Evolutionary conservation across 2,329 filamentous ascomycete genomes (phyloP).

Genomic region (Dactylellina drechsleri): DNA sequence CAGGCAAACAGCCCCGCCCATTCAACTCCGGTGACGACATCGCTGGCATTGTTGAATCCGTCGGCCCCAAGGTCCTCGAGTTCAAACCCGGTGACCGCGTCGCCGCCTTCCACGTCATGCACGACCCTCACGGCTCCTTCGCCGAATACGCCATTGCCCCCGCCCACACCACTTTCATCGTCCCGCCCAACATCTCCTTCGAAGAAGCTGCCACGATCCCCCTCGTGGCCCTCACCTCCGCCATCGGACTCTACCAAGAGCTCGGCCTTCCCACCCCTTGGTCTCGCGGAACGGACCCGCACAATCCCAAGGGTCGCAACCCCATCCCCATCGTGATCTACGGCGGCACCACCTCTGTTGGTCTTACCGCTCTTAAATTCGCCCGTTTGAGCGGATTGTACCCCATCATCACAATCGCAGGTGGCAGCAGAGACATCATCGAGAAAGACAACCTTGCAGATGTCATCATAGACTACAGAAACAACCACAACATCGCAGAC

Average conservation of each 20-base stretch:
- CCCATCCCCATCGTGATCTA: constrained; percentile 64
- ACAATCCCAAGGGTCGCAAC: constrained; percentile 56
- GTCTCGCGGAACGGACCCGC: constrained; percentile 59
- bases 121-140: constrained; percentile 53
- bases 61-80: constrained; percentile 68
- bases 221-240: constrained; percentile 68
- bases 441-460: constrained; percentile 58
- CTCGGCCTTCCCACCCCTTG: constrained; percentile 67
- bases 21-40: constrained; percentile 68
- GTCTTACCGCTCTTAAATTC: constrained; percentile 45
- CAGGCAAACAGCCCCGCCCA: not conserved
- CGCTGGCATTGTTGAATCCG: constrained; percentile 67
- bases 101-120: constrained; percentile 66
- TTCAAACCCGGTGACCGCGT: constrained; percentile 70
- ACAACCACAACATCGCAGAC: constrained; percentile 66
- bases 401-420: constrained; percentile 49
- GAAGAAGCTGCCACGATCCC: constrained; percentile 70
- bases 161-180: constrained; percentile 63
- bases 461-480: constrained; percentile 70
- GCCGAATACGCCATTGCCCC: constrained; percentile 64
- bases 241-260: constrained; percentile 65
- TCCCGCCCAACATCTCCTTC: constrained; percentile 61
- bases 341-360: constrained; percentile 60
- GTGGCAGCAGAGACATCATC: constrained; percentile 50
- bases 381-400: constrained; percentile 53